Evolutionary conservation across 441 rosid genomes (phyloP).

Genomic region (Caryocar brasiliense): DNA sequence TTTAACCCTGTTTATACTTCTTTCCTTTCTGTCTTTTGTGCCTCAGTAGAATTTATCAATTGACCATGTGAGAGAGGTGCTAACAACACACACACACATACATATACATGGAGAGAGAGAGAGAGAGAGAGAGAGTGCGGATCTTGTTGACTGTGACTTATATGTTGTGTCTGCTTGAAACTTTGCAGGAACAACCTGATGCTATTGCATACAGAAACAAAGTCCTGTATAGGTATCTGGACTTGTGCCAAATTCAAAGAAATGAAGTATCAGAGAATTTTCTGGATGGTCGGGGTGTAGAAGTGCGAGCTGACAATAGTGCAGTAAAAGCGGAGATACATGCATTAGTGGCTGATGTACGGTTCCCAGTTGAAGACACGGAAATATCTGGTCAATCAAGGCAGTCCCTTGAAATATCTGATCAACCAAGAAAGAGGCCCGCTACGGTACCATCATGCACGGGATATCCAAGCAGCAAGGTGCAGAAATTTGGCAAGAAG

Average conservation of each 20-base stretch:
- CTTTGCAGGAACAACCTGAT: conserved; percentile 58
- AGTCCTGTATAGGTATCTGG: conserved; percentile 29
- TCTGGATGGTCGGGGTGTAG: conserved; percentile 17
- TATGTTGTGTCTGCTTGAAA: background rate
- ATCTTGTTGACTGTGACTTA: background rate
- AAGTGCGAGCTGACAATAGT: conserved; percentile 19
- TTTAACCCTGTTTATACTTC: background rate
- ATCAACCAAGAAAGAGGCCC: conserved; percentile 38
- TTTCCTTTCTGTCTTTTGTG: no score
- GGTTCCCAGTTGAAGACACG: conserved; percentile 12
- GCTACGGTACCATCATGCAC: conserved; percentile 2
- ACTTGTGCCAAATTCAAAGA: conserved; percentile 44
- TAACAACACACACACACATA: no score
- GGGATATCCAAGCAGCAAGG: conserved; percentile 30
- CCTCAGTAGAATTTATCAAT: no score
- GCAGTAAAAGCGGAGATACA: conserved; percentile 25
- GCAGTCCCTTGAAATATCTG: conserved; percentile 24
- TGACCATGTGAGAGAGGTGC: no score
- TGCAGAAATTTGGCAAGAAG: conserved; percentile 32
- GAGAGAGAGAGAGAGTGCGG: background rate
- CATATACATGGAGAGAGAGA: no score
- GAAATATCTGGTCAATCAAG: conserved; percentile 25
- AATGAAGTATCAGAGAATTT: conserved; percentile 22
- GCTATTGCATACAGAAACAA: conserved; percentile 43
- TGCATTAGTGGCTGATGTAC: conserved; percentile 15